These are phyloP conservation scores for Taphrina deformans DNA, from an alignment of 1,139 yeast species.

Conservation along the genomic window DNA sequence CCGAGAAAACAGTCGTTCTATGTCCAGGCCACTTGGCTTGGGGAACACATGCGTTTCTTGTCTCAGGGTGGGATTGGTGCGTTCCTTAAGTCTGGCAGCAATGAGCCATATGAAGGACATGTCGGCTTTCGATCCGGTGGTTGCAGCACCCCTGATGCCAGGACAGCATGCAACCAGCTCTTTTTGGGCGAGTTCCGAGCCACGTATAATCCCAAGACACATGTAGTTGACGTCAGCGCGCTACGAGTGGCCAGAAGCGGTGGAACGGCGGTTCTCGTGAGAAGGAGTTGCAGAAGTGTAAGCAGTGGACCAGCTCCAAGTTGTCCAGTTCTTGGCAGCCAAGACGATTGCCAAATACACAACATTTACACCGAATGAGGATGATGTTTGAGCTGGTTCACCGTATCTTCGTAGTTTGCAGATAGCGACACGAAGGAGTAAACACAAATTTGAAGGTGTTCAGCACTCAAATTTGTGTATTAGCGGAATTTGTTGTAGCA, in stretches of 20 bases:
- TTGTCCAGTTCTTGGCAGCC: neutral
- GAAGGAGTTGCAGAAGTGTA: neutral
- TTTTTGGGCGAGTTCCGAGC: conserved; percentile 2
- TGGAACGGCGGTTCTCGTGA: neutral
- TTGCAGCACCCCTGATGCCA: neutral
- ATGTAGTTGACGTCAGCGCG: neutral
- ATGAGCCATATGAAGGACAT: neutral
- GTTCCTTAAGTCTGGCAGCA: neutral
- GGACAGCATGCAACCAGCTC: neutral
- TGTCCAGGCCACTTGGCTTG: neutral
- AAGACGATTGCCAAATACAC: neutral
- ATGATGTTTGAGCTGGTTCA: too few species aligned
- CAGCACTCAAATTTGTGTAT: too few species aligned
- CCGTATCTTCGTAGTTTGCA: too few species aligned
- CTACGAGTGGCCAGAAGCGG: neutral
- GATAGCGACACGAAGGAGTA: neutral
- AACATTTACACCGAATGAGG: neutral
- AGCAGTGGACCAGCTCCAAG: neutral
- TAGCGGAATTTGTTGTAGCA: too few species aligned
- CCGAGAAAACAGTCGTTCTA: neutral
- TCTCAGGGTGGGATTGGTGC: neutral
- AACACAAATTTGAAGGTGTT: neutral
- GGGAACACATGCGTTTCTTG: neutral
- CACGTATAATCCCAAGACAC: neutral
- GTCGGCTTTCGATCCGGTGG: neutral